Base-by-base conservation (phyloP, 306 rosid genomes). In the Boehmeria nivea region DNA sequence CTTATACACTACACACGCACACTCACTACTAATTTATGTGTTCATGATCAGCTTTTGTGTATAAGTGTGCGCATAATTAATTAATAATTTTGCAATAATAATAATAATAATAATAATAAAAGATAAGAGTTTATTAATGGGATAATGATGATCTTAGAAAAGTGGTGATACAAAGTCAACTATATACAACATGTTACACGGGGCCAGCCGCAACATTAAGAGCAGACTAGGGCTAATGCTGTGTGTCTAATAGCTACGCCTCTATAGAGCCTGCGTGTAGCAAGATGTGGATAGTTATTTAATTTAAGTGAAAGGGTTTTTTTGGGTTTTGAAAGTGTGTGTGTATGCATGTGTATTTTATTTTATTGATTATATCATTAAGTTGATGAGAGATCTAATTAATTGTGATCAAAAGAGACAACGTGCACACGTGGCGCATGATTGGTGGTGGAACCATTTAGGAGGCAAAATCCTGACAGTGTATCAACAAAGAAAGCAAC, bases 401-500 rank as follows among this genome's bases (percentile, higher is more conserved):
- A 14, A 8, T 4, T 15, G 26, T 6, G 25, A 6, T 1, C 13
- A 26, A 51, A 15, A 33, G 14, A 23, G 16, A 15, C 1, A 20
- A 27, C 4, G 19, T 43, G 8, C 12, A 59, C 50, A 43, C 62
- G 67, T 68, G 66, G 27, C 61, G 19, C 42, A 51, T 33, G 46
- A 67, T 24, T 47, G 51, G 11, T 37, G 71, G 34, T 37, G 22
- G 19, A 16, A 28, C 5, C 34, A 23, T 38, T 1, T 8, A 14
- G 24, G 37, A 64, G 53, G 53, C 54, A 53, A 52, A 7, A 57
- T 48, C 58, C 70, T 37, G 64, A 38, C 55, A 57, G 13, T 66
- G 48, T 6, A 58, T 58, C 53, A 28, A n/a, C 26, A 23, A 6
- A 7, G 73, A 68, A 43, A 60, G 73, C 48, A 51, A 68, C 73